phyloP scores from a whole-genome alignment of 1,139 yeast species.

The Nadsonia commutata region DNA sequence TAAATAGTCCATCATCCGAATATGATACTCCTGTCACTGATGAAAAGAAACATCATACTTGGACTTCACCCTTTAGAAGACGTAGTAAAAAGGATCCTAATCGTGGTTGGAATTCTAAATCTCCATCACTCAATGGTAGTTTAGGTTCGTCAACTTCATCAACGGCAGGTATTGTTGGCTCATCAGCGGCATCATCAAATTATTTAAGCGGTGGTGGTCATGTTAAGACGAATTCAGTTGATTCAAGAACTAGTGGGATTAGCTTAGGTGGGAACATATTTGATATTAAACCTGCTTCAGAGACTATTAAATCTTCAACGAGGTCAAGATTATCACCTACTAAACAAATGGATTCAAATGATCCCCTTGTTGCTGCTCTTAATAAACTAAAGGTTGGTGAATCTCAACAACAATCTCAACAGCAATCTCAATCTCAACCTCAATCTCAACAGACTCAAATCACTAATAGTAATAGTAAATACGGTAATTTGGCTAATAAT shows the following conservation, averaged over 20 bases:
- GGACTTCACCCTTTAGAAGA: slow-evolving; percentile 28
- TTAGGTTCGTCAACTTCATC: slow-evolving; percentile 5
- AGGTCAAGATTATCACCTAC: slow-evolving; percentile 13
- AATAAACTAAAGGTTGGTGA: slow-evolving; percentile 41
- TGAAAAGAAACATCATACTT: slow-evolving; percentile 20
- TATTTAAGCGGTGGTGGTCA: slow-evolving; percentile 2
- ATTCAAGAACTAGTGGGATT: slow-evolving; percentile 13
- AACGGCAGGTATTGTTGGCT: not conserved
- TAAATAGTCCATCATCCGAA: too few relatives aligned
- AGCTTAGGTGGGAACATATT: slow-evolving; percentile 22
- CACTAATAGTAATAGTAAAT: slow-evolving; percentile 3
- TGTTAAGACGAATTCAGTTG: slow-evolving; percentile 4
- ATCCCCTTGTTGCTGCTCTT: slow-evolving; percentile 42
- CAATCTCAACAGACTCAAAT: slow-evolving; percentile 1
- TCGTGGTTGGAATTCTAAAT: slow-evolving; percentile 14
- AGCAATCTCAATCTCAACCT: not conserved
- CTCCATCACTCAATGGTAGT: slow-evolving; percentile 9
- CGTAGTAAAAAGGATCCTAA: slow-evolving; percentile 18
- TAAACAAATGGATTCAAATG: slow-evolving; percentile 20
- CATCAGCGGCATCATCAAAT: slow-evolving; percentile 1
- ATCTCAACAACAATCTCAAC: slow-evolving; percentile 4
- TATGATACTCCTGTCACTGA: slow-evolving; percentile 7
- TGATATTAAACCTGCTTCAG: slow-evolving; percentile 9
- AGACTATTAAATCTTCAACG: not conserved
- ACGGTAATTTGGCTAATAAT: slow-evolving; percentile 7